Evolutionary conservation across 2,329 filamentous ascomycete species (phyloP), one percentile per base, ranked within the genome.

Genomic region (Chalaropsis ovoidea): DNA sequence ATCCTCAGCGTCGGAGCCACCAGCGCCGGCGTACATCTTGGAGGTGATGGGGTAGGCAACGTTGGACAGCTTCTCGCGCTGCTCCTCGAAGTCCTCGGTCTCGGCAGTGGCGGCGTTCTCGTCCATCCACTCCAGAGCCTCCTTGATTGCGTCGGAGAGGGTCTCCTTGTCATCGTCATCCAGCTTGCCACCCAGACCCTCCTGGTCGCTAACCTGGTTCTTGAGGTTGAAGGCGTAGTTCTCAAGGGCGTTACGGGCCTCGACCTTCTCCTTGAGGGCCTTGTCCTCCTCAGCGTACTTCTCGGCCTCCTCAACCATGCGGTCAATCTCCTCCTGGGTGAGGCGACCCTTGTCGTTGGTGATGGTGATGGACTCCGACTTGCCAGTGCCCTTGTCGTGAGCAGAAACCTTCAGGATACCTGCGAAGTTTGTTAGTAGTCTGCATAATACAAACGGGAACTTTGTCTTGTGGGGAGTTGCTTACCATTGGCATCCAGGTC

Each of bases 341-440:
- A 99, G 87, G 77, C 94, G 93, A 71, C 94, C 94, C 87, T 97
- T 97, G 81, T 99, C 94, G 81, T 99, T 97, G 80, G 89, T 97
- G 76, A 99, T 99, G 72, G 94, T 97, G 77, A 99, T 97, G 69
- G 88, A 91, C 83, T 99, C 91, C 69, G 84, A 86, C 85, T 97
- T 96, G 78, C 94, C 94, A 73, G 93, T 96, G 76, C 92, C 94
- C 88, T 97, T 97, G 79, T 99, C 94, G 74, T 89, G 87, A 71
- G 94, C 94, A 70, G 89, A 90, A 69, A 99, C 94, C 83, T 95
- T 93, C 71, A 99, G 86, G 73, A 99, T 96, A 82, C 63, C 63
- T 65, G 27, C 15, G 22, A 22, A 27, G 10, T 7, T 60, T 41
- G 24, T 65, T 61, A 65, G 54, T 52, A 49, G 6, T 17, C 17